Percentiles rank a stretch among this genome's conserved stretches.
phyloP scores from a whole-genome alignment of 768 basidiomycete species.

The Exidia glandulosa region DNA sequence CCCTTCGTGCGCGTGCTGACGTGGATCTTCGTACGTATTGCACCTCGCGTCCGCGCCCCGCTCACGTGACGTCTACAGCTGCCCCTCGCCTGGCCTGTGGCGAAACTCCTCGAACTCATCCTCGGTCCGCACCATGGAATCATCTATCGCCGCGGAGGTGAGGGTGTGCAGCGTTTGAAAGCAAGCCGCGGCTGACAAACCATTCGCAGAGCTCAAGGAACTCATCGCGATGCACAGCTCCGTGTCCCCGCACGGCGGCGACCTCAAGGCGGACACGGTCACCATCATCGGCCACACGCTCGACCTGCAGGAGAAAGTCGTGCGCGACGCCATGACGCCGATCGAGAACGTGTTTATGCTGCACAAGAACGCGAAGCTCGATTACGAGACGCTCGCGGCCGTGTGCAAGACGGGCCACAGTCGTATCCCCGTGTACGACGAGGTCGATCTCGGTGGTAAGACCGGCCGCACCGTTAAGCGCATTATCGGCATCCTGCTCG shows the following conservation, averaged over 20 bases:
- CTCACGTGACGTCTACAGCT: constrained; percentile 40
- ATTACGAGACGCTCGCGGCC: constrained; percentile 65
- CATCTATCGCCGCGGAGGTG: constrained; percentile 72
- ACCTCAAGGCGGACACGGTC: constrained; percentile 77
- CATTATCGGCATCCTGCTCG: constrained; percentile 76
- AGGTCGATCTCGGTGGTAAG: constrained; percentile 35
- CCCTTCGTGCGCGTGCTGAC: constrained; percentile 65
- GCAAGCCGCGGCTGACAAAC: neutral
- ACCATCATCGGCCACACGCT: constrained; percentile 84
- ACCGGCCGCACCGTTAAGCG: constrained; percentile 37
- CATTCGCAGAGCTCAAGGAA: constrained; percentile 67
- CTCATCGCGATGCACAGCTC: constrained; percentile 81
- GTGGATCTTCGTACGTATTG: constrained; percentile 36
- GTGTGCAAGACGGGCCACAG: constrained; percentile 75
- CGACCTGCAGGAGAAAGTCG: constrained; percentile 77
- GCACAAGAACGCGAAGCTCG: constrained; percentile 71
- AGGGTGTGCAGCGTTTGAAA: neutral
- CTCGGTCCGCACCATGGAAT: constrained; percentile 84
- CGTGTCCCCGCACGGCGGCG: constrained; percentile 61
- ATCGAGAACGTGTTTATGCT: constrained; percentile 69
- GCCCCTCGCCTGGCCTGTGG: constrained; percentile 74
- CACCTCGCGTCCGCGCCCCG: neutral
- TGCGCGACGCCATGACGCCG: constrained; percentile 37
- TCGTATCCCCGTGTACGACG: constrained; percentile 73
- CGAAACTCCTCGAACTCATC: constrained; percentile 65